Evolutionary conservation across 2,329 filamentous ascomycete species (phyloP).

Genomic region (Fusarium odoratissimum): DNA sequence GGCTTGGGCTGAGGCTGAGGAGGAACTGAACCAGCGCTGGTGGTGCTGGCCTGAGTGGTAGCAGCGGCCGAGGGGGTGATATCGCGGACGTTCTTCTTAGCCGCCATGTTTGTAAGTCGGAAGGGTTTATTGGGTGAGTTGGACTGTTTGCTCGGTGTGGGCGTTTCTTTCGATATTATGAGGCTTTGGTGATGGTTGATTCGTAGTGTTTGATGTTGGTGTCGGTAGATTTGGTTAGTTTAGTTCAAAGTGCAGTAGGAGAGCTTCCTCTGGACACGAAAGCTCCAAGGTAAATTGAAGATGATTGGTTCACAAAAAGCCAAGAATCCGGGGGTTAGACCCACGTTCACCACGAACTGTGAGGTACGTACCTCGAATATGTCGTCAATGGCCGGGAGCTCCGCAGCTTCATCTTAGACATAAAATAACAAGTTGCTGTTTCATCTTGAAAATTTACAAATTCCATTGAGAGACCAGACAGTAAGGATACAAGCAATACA

Average conservation of each 20-base stretch:
- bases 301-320: conserved; percentile 48
- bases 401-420: neutral
- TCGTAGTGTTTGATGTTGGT: conserved; percentile 16
- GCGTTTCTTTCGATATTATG: conserved; percentile 6
- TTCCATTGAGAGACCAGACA: neutral
- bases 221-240: conserved; percentile 23
- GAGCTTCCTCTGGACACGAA: conserved; percentile 51
- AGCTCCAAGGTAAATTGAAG: conserved; percentile 47
- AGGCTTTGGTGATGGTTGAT: conserved; percentile 18
- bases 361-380: conserved; percentile 20
- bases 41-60: conserved; percentile 46
- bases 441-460: neutral
- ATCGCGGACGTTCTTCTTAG: conserved; percentile 59
- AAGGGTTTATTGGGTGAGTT: neutral
- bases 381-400: conserved; percentile 34
- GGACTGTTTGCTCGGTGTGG: conserved; percentile 3
- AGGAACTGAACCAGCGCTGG: conserved; percentile 44
- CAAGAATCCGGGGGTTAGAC: conserved; percentile 19
- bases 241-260: conserved; percentile 19
- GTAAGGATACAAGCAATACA: neutral
- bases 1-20: conserved; percentile 37
- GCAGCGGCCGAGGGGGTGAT: conserved; percentile 50
- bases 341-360: conserved; percentile 1
- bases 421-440: neutral
- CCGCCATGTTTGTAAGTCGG: conserved; percentile 56